phyloP scores from a whole-genome alignment of 2,329 filamentous ascomycete species.

The Verticillium albo-atrum region DNA sequence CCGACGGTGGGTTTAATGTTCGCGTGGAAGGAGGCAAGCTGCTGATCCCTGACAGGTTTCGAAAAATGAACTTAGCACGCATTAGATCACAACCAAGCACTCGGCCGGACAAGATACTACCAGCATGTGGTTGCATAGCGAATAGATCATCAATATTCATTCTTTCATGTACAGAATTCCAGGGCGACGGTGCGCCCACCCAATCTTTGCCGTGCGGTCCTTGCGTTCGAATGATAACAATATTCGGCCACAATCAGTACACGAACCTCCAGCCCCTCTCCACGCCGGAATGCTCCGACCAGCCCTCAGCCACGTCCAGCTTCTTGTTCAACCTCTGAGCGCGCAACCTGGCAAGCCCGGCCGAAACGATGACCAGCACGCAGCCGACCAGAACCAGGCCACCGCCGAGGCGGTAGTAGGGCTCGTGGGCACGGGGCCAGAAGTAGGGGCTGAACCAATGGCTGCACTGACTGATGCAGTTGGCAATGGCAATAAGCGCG shows the following conservation, averaged over 20 bases:
- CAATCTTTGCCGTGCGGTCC: neutral
- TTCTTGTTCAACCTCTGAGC: slow-evolving; percentile 16
- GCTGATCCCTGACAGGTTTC: too few species aligned
- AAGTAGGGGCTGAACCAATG: slow-evolving; percentile 37
- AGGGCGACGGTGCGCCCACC: neutral
- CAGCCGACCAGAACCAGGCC: slow-evolving; percentile 15
- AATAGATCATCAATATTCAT: neutral
- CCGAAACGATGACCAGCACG: slow-evolving; percentile 12
- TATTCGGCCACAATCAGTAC: neutral
- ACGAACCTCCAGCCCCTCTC: slow-evolving; percentile 16
- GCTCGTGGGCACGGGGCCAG: slow-evolving; percentile 18
- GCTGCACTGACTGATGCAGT: slow-evolving; percentile 29
- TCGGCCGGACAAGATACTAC: neutral
- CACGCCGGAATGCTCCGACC: slow-evolving; percentile 14
- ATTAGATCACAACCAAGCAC: neutral
- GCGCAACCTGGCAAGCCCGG: slow-evolving; percentile 14
- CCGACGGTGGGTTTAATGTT: slow-evolving; percentile 29
- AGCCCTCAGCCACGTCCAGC: slow-evolving; percentile 19
- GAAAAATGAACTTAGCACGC: neutral
- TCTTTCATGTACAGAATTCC: neutral
- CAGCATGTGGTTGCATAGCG: neutral
- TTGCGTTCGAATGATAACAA: neutral
- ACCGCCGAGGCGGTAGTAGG: slow-evolving; percentile 19
- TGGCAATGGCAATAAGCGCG: slow-evolving; percentile 34
- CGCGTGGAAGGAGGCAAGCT: neutral